phyloP scores from a whole-genome alignment of 176 grass and related monocot species.

The Carex pumila region DNA sequence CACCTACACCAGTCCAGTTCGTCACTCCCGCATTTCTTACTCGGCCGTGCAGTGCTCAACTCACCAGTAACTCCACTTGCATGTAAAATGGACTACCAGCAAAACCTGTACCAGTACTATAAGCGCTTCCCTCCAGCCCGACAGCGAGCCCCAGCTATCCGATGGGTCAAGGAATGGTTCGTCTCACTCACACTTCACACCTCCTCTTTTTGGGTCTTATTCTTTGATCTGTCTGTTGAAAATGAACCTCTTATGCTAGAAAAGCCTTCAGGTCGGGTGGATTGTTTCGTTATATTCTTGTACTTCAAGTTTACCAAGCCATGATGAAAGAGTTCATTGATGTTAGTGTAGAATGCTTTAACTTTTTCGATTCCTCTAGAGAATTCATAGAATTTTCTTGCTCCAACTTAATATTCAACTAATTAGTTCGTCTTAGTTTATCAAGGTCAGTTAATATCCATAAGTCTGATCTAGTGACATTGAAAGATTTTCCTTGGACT shows the following conservation, averaged over 20 bases:
- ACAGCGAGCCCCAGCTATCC: slow-evolving; percentile 34
- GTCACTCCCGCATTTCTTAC: background rate
- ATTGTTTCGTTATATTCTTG: background rate
- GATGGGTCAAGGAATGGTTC: slow-evolving; percentile 87
- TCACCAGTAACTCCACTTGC: background rate
- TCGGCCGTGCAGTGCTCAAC: background rate
- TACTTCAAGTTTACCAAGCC: background rate
- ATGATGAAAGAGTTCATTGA: background rate
- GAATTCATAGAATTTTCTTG: background rate
- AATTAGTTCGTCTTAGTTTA: background rate
- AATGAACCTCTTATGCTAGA: background rate
- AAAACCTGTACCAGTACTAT: slow-evolving; percentile 43
- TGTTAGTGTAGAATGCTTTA: background rate
- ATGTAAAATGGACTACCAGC: slow-evolving; percentile 34
- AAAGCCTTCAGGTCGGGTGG: background rate
- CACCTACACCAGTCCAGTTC: background rate
- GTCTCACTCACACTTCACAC: background rate
- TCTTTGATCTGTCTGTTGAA: background rate
- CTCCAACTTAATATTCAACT: background rate
- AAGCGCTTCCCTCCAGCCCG: slow-evolving; percentile 31
- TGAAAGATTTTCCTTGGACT: background rate
- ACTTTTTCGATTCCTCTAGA: background rate
- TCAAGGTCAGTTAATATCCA: background rate
- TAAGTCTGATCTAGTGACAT: background rate
- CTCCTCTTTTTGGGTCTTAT: background rate